Base-by-base conservation (phyloP, 805 yeast species). In the Saccharomycopsis fodiens region DNA sequence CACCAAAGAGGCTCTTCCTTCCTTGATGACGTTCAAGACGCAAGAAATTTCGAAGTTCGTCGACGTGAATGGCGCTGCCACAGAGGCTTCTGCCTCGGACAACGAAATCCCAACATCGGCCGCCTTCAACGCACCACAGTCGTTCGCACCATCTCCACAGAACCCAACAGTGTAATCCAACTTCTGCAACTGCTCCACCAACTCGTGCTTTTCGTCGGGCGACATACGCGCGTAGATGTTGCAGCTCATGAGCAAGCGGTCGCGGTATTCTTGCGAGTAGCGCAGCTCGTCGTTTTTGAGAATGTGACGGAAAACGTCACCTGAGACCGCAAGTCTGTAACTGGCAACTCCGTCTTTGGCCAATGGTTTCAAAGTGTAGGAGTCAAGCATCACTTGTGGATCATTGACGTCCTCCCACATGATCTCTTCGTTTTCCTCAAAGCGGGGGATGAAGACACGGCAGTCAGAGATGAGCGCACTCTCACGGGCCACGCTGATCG, bases 121-220 rank as follows among this genome's bases (percentile, higher is more conserved):
- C 12, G 96, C 96, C 58, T 91, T 93, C 47, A 93, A 69, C 0
- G 99, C 99, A 54, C 98, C 98, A 65, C 97, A 93, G 60, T 93
- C 99, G 63, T 93, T 93, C 4, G 99, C 99, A 53, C 99, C 99
- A 66, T 93, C 99, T 31, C 99, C 99, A 65, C 97, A 93, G 63
- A 93, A 93, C 2, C 97, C 96, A 40, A 87, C 95, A 0, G 95
- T 86, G 59, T 91, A 91, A 57, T 89, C 96, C 17, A 93, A 59
- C 19, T 69, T 72, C 61, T 88, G 96, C 12, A 93, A 66, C 59
- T 83, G 86, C 56, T 85, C 89, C 30, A 93, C 96, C 40, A 93
- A 69, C 63, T 93, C 98, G 61, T 93, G 96, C 59, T 93, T 93
- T 62, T 93, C 99, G 63, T 94, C 98, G 0, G 99, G 99, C 0